These are phyloP conservation scores for Podaxis sp. DNA, from an alignment of 768 basidiomycete species.

Conservation along the genomic window DNA sequence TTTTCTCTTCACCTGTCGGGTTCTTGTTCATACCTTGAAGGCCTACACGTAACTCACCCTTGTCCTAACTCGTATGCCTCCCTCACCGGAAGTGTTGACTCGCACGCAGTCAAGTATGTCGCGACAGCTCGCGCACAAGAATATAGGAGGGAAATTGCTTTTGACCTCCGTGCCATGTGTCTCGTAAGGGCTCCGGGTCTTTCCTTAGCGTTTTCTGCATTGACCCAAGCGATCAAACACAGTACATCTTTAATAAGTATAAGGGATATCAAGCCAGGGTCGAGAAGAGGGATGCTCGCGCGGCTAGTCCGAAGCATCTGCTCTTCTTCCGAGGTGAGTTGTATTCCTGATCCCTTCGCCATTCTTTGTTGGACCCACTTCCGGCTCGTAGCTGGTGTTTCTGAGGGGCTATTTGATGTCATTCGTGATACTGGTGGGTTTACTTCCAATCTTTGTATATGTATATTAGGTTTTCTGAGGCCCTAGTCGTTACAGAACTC, in stretches of 20 bases:
- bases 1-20: neutral
- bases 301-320: constrained; percentile 59
- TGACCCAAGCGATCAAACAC: constrained; percentile 20
- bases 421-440: constrained; percentile 34
- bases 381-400: constrained; percentile 46
- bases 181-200: constrained; percentile 36
- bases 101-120: constrained; percentile 70
- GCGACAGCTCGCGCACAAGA: constrained; percentile 55
- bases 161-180: constrained; percentile 63
- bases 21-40: constrained; percentile 28
- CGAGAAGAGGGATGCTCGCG: constrained; percentile 48
- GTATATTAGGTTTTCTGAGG: neutral
- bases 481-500: constrained; percentile 44
- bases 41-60: constrained; percentile 21
- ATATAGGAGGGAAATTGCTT: too few relatives aligned
- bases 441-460: constrained; percentile 22
- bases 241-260: constrained; percentile 60
- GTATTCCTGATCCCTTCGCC: neutral
- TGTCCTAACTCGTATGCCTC: constrained; percentile 39
- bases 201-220: neutral
- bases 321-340: constrained; percentile 71
- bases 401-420: constrained; percentile 51
- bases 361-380: constrained; percentile 7
- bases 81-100: constrained; percentile 79
- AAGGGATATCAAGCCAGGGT: constrained; percentile 50